Evolutionary conservation across 129 eudicot species (phyloP).

Genomic region (Deinandra increscens): DNA sequence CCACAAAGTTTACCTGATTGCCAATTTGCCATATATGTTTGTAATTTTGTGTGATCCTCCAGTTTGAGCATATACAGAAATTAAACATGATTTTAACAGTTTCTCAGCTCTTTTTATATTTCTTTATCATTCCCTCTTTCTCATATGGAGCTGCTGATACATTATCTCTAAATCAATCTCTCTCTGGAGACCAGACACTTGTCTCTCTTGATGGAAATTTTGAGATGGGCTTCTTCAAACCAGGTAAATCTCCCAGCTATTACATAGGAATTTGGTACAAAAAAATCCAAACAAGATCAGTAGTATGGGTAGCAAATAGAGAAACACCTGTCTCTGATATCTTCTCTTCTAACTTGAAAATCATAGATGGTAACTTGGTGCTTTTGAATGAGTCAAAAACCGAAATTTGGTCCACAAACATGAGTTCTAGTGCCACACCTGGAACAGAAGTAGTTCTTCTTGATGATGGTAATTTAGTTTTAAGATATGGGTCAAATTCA

Average conservation of each 20-base stretch:
- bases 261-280: slow-evolving; percentile 61
- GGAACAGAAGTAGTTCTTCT: slow-evolving; percentile 24
- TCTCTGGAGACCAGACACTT: slow-evolving; percentile 41
- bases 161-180: slow-evolving; percentile 30
- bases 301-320: slow-evolving; percentile 65
- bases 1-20: too few species aligned
- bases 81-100: neutral
- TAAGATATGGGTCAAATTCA: slow-evolving; percentile 18
- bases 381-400: slow-evolving; percentile 29
- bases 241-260: slow-evolving; percentile 27
- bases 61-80: too few species aligned
- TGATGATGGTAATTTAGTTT: slow-evolving; percentile 47
- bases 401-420: slow-evolving; percentile 52
- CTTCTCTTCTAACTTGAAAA: slow-evolving; percentile 28
- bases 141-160: slow-evolving; percentile 25
- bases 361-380: slow-evolving; percentile 52
- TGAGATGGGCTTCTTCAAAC: slow-evolving; percentile 46
- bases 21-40: too few species aligned
- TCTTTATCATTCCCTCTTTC: neutral
- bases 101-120: slow-evolving; percentile 7
- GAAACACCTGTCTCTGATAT: slow-evolving; percentile 37
- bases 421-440: slow-evolving; percentile 8
- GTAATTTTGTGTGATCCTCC: too few species aligned
- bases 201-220: slow-evolving; percentile 29
- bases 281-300: slow-evolving; percentile 1